Evolutionary conservation across 1,284 basidiomycete genomes (phyloP), one percentile per base, ranked within the genome.

Genomic region (Puccinia coronata): DNA sequence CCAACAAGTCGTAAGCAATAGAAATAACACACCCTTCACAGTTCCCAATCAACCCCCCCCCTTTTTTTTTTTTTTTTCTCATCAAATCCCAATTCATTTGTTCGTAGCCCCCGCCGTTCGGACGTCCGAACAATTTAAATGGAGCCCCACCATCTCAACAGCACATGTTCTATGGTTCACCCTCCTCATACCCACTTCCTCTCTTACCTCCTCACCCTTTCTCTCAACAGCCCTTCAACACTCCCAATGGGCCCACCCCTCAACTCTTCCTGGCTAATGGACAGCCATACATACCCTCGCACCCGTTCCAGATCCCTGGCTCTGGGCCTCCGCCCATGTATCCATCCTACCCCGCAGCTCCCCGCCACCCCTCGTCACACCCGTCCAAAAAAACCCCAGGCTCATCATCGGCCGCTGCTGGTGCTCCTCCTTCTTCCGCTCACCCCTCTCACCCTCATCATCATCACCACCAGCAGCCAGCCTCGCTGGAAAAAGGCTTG

Each of bases 181-280:
- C 63, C 59, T 67, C 57, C 6, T 57, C 78, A 31, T 72, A 72
- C 57, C 55, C 67, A n/a, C 39, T 53, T n/a, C 78, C 67, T 61
- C n/a, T 80, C 28, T 53, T 70, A 23, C 63, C 76, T 20, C n/a
- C 69, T 51, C 51, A 80, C 49, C 69, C 43, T 49, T 72, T 72
- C 25, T 23, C 69, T 23, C 67, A 72, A 28, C 69, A 80, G 28
- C 69, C 47, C 41, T 72, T 57, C 43, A 55, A 80, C 51, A 36
- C 78, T 11, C 69, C 69, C 14, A 80, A 80, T 31, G 67, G 51
- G 14, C 51, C 69, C 6, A 80, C 78, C 31, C 78, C 78, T 49
- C 78, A 80, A 73, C 47, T 80, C 18, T 80, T 80, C 69, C 31
- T 80, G 41, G 78, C 78, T n/a, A 80, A 80, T 39, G 78, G 78